These are phyloP conservation scores for Pichia sporocuriosa DNA, from an alignment of 805 yeast genomes.

Conservation along the genomic window DNA sequence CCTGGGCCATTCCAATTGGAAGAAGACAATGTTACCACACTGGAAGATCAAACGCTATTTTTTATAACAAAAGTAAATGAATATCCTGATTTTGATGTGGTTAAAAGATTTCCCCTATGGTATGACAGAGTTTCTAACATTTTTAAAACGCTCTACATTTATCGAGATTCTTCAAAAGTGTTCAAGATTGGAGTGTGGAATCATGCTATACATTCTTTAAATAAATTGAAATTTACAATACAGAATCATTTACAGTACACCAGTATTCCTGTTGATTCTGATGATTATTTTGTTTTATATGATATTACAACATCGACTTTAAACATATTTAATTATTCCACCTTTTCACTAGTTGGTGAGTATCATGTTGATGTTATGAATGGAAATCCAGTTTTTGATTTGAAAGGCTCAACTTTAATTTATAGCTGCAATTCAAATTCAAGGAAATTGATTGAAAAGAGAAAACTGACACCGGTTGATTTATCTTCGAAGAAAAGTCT, in stretches of 20 bases:
- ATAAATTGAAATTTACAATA: not conserved
- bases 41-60: not conserved
- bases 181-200: too few relatives aligned
- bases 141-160: too few relatives aligned
- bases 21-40: not conserved
- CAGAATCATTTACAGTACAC: slow-evolving; percentile 6
- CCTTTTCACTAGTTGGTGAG: not conserved
- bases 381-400: slow-evolving; percentile 39
- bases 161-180: too few relatives aligned
- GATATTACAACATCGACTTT: slow-evolving; percentile 17
- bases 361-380: slow-evolving; percentile 23
- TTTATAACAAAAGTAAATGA: too few relatives aligned
- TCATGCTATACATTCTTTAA: too few relatives aligned
- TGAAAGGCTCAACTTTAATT: slow-evolving; percentile 44
- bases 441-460: slow-evolving; percentile 10
- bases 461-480: slow-evolving; percentile 37
- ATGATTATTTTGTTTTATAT: slow-evolving; percentile 14
- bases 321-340: slow-evolving; percentile 8
- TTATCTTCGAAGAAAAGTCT: slow-evolving; percentile 42
- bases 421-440: slow-evolving; percentile 19
- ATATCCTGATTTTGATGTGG: too few relatives aligned
- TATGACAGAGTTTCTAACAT: too few relatives aligned
- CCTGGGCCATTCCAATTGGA: not conserved
- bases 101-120: too few relatives aligned
- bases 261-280: slow-evolving; percentile 12